Percentiles rank a stretch among this genome's conserved stretches.
These are phyloP conservation scores for Rubia yunnanensis DNA, from an alignment of 257 asterid species.

Conservation along the genomic window DNA sequence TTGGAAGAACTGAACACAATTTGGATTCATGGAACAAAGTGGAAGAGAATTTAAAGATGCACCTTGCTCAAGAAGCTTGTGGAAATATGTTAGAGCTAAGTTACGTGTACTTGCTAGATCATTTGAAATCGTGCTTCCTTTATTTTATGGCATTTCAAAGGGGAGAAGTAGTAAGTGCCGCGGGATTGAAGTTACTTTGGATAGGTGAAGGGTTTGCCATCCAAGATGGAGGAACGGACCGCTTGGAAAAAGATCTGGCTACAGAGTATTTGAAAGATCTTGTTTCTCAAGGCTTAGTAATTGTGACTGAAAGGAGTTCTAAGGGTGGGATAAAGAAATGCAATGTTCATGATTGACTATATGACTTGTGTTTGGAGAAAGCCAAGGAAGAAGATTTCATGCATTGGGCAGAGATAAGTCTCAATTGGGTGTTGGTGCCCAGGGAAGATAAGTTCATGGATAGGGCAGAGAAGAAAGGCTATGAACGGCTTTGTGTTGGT, in stretches of 20 bases:
- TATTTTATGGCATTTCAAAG: neutral
- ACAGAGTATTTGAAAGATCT: neutral
- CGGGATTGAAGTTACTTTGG: neutral
- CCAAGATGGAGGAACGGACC: neutral
- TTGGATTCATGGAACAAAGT: neutral
- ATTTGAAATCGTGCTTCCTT: neutral
- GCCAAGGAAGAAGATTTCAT: neutral
- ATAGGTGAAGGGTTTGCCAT: conserved; percentile 6
- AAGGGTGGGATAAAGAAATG: neutral
- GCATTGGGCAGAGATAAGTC: no score
- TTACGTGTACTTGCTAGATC: neutral
- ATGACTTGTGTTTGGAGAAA: neutral
- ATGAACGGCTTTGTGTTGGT: no score
- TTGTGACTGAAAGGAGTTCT: neutral
- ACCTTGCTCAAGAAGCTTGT: neutral
- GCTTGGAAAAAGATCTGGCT: neutral
- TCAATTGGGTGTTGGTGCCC: neutral
- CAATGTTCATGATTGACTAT: neutral
- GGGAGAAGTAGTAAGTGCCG: neutral
- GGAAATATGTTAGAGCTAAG: neutral
- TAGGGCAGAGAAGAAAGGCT: no score
- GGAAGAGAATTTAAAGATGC: neutral
- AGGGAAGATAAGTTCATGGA: no score
- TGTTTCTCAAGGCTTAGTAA: neutral
- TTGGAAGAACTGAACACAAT: neutral